Conservation (phyloP, 2,329 filamentous ascomycete species). For the Fusarium floridanum region DNA sequence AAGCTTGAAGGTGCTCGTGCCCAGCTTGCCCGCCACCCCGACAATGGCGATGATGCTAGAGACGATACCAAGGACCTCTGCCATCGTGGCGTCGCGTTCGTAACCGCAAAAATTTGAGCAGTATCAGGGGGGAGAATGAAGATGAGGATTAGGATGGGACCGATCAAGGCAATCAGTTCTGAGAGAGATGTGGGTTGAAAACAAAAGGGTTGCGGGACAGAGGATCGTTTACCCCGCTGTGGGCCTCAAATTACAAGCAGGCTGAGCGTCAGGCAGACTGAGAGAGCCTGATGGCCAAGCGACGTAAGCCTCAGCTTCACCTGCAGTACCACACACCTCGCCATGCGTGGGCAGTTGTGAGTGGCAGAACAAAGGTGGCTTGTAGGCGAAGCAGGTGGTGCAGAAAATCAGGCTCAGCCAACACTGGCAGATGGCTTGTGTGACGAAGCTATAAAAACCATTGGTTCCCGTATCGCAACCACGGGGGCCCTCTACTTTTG, state of each 20-base stretch:
- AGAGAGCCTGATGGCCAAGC: background rate
- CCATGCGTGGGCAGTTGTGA: background rate
- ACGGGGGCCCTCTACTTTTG: too few relatives aligned
- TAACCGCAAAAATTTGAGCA: background rate
- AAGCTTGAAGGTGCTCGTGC: constrained; percentile 9
- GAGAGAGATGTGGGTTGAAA: background rate
- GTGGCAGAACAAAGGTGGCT: background rate
- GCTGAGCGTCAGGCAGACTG: background rate
- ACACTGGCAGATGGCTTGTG: background rate
- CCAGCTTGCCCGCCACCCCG: constrained; percentile 28
- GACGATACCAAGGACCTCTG: constrained; percentile 27
- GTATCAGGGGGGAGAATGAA: too few relatives aligned
- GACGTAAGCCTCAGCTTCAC: background rate
- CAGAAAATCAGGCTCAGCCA: background rate
- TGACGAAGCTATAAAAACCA: too few relatives aligned
- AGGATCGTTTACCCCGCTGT: background rate
- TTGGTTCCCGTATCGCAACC: too few relatives aligned
- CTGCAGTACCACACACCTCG: too few relatives aligned
- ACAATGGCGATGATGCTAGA: constrained; percentile 33
- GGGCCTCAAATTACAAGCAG: background rate
- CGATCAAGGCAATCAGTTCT: background rate
- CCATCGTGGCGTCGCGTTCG: constrained; percentile 9
- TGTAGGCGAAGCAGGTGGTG: background rate
- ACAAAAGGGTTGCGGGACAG: background rate
- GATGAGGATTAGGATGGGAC: background rate